phyloP scores from a whole-genome alignment of 148 eudicot species.

The Fagopyrum tataricum region DNA sequence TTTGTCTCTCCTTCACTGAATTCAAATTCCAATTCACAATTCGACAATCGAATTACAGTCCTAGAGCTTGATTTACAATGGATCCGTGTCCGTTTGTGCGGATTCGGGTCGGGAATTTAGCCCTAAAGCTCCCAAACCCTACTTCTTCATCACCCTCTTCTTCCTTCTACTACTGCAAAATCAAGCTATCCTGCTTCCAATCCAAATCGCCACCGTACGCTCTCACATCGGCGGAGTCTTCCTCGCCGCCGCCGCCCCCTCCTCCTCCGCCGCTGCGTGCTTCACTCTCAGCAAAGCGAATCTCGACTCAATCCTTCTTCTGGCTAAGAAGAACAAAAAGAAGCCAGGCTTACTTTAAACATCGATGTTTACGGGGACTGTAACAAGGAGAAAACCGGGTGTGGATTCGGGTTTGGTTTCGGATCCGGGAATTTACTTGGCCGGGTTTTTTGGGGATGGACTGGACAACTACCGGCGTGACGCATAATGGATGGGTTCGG shows the following conservation, averaged over 20 bases:
- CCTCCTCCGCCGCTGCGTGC: constrained; percentile 36
- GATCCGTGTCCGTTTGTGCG: constrained; percentile 75
- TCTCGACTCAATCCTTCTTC: constrained; percentile 25
- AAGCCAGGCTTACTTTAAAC: constrained; percentile 21
- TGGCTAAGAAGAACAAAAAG: constrained; percentile 13
- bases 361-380: constrained; percentile 29
- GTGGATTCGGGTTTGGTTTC: constrained; percentile 25
- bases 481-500: constrained; percentile 83
- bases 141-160: background rate
- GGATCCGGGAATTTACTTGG: constrained; percentile 47
- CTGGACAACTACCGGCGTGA: constrained; percentile 24
- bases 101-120: constrained; percentile 46
- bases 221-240: constrained; percentile 14
- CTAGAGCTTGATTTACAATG: constrained; percentile 21
- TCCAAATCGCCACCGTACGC: constrained; percentile 39
- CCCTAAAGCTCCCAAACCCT: constrained; percentile 22
- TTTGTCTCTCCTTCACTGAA: too few relatives aligned
- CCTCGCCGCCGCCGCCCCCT: constrained; percentile 20
- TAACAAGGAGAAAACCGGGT: constrained; percentile 1
- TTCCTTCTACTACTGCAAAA: constrained; percentile 37
- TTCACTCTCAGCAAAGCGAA: constrained; percentile 50
- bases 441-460: constrained; percentile 46
- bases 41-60: background rate
- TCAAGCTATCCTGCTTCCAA: constrained; percentile 38
- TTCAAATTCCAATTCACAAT: background rate